Percentiles rank a stretch among this genome's conserved stretches.
Conservation (phyloP, 1,139 yeast species). For the Trichomonascaceae sp. region DNA sequence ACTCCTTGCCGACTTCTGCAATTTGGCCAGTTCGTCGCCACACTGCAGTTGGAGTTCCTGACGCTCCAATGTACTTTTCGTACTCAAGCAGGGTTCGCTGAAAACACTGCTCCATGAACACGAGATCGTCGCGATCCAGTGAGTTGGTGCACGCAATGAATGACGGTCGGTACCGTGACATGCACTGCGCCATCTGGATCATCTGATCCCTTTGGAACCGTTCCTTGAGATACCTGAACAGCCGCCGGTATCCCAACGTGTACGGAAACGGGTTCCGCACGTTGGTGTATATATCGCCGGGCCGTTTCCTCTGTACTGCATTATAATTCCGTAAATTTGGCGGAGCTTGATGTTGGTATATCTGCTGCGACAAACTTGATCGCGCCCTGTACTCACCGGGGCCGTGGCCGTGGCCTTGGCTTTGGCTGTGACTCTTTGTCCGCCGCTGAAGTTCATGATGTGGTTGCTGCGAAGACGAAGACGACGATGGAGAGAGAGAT, state of each 20-base stretch:
- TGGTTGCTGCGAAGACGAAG: not conserved
- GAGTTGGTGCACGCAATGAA: conserved; percentile 88
- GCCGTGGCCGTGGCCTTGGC: not conserved
- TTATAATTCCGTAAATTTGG: not conserved
- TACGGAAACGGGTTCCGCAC: conserved; percentile 71
- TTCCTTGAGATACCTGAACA: conserved; percentile 57
- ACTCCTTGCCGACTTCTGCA: conserved; percentile 88
- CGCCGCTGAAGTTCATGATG: no score
- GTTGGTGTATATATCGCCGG: conserved; percentile 68
- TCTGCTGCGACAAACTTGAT: not conserved
- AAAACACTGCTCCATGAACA: conserved; percentile 92
- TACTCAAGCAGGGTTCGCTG: conserved; percentile 84
- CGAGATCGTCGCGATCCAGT: conserved; percentile 76
- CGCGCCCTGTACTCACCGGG: not conserved
- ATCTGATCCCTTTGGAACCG: conserved; percentile 61
- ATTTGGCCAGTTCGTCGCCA: conserved; percentile 96
- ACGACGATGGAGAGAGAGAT: not conserved
- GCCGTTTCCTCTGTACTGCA: conserved; percentile 29
- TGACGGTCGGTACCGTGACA: conserved; percentile 83
- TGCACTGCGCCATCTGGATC: conserved; percentile 72
- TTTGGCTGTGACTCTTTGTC: not conserved
- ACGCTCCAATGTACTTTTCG: conserved; percentile 66
- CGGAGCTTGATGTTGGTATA: not conserved
- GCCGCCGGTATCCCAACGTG: conserved; percentile 79
- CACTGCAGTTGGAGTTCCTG: conserved; percentile 89